Base-by-base conservation (phyloP, 441 rosid genomes). In the Flueggea neowawraea region DNA sequence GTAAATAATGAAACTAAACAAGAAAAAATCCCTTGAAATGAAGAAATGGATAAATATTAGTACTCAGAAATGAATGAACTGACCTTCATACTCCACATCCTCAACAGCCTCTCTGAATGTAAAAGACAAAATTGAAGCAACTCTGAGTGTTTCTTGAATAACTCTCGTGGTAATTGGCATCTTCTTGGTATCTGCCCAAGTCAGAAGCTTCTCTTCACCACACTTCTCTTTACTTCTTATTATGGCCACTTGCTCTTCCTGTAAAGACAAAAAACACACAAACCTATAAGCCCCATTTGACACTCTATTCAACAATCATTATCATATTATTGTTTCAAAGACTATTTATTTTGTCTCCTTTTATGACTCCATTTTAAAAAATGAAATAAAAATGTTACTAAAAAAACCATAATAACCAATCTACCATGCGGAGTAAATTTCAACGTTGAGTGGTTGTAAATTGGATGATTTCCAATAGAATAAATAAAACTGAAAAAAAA, bases 91-190 rank as follows among this genome's bases (percentile, higher is more conserved):
- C 60, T 94, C 95, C 52, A 94, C 95, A 80, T 94, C 99, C 71
- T 80, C 94, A 0, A 91, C 99, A 56, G 97, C 97, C 78, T 94
- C 99, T 67, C 99, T 86, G 64, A 94, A 94, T 12, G 99, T 94
- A 67, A 94, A 94, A 63, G 97, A 91, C 62, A 94, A 65, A 70
- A 94, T 86, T 4, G 97, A 91, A 71, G 99, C 97, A 44, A 84
- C 86, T 67, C 99, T 72, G 22, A 87, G 78, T 1, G 99, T 89
- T 74, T 94, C 99, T 68, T 94, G 97, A 68, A 94, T 87, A 31
- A 94, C 99, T 67, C 96, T 83, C 12, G 79, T 76, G 50, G 96
- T 94, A 62, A 86, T 51, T 12, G 96, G 92, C 99, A 94, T 94
- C 76, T 79, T 84, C 88, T 80, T 94, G 59, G 96, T 73, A 69